Conservation (phyloP, 306 rosid genomes). For the Fragaria nilgerrensis region DNA sequence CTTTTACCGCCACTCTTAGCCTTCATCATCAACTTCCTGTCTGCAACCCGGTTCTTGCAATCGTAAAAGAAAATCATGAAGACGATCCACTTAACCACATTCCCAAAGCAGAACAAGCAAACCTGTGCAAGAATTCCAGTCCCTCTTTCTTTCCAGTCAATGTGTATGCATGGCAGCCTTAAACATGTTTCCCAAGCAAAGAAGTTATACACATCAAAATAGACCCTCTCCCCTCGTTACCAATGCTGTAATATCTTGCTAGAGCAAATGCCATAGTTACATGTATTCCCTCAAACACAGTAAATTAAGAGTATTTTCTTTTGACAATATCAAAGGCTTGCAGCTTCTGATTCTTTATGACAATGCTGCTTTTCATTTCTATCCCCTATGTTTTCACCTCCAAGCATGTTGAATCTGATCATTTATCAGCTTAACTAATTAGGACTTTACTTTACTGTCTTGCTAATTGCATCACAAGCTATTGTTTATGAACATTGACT, state of each 20-base stretch:
- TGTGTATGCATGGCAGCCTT: not conserved
- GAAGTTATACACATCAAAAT: no score
- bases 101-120: not conserved
- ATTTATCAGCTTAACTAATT: not conserved
- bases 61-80: no score
- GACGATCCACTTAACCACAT: not conserved
- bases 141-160: not conserved
- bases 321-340: not conserved
- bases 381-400: not conserved
- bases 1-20: no score
- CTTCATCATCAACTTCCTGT: no score
- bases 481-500: not conserved
- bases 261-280: no score
- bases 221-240: no score
- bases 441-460: not conserved
- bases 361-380: not conserved
- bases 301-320: not conserved
- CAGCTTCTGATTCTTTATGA: not conserved
- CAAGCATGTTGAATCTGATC: not conserved
- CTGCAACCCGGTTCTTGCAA: no score
- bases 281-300: no score
- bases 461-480: not conserved
- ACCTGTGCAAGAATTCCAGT: not conserved
- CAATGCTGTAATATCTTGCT: no score
- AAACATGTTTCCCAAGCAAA: not conserved